These are phyloP conservation scores for Dendrostoma leiphaemia DNA, from an alignment of 2,329 filamentous ascomycete genomes.

Conservation along the genomic window DNA sequence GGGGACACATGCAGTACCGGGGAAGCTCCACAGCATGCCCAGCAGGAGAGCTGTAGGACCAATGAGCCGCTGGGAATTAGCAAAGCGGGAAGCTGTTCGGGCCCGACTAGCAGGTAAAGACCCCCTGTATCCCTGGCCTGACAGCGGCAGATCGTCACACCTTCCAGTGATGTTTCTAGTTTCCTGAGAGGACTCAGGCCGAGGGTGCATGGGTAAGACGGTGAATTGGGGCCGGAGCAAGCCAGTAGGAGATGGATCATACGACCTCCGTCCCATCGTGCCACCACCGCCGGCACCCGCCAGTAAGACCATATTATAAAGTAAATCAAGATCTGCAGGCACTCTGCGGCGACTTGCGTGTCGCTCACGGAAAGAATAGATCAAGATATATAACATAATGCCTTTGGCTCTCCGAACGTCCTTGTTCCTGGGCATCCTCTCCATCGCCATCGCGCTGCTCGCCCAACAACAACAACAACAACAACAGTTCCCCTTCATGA, in stretches of 20 bases:
- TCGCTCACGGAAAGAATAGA: too few relatives aligned
- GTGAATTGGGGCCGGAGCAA: background rate
- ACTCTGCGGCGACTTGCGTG: background rate
- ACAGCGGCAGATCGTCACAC: background rate
- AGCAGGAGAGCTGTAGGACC: background rate
- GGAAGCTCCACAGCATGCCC: too few relatives aligned
- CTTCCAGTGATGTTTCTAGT: too few relatives aligned
- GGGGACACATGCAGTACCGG: too few relatives aligned
- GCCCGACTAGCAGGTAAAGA: background rate
- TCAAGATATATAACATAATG: conserved; percentile 12
- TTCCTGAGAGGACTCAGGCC: too few relatives aligned
- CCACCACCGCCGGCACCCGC: background rate
- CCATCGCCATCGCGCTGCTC: conserved; percentile 34
- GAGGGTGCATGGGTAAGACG: too few relatives aligned
- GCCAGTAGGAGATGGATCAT: conserved; percentile 1
- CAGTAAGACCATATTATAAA: background rate
- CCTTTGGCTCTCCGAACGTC: conserved; percentile 14
- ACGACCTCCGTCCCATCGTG: conserved; percentile 4
- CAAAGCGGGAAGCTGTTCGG: background rate
- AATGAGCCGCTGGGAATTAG: conserved; percentile 15
- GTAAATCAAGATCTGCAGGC: background rate
- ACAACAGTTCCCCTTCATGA: conserved; percentile 38
- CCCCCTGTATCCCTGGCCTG: background rate
- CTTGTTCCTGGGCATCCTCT: conserved; percentile 29
- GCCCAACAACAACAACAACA: too few relatives aligned